Conservation (phyloP, 805 yeast genomes). For the Lipomyces sp. region DNA sequence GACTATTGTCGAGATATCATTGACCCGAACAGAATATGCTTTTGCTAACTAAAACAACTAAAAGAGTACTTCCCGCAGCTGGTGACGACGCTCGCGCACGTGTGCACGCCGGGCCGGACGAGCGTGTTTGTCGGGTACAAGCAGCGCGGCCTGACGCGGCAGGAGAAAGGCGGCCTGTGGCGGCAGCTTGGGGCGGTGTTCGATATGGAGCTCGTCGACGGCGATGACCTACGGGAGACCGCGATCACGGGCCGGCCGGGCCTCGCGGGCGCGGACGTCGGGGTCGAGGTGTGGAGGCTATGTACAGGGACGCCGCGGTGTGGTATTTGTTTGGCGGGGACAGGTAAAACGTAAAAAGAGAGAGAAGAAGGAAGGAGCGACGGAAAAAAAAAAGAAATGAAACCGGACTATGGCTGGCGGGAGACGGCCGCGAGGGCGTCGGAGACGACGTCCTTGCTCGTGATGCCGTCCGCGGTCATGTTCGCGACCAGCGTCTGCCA, state of each 20-base stretch:
- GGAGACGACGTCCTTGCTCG: conserved; percentile 1
- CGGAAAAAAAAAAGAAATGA: too few species aligned
- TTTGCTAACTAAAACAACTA: background rate
- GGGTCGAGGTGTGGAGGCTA: conserved; percentile 20
- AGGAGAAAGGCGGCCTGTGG: conserved; percentile 15
- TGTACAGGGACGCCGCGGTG: too few species aligned
- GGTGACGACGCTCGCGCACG: conserved; percentile 8
- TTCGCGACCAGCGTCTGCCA: conserved; percentile 49
- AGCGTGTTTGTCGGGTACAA: conserved; percentile 24
- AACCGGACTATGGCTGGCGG: too few species aligned
- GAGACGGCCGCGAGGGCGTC: conserved; percentile 14
- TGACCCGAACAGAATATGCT: background rate
- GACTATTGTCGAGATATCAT: background rate
- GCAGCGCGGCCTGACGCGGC: conserved; percentile 18
- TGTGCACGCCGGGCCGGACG: conserved; percentile 12
- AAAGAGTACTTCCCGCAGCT: conserved; percentile 16
- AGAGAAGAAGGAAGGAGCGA: too few species aligned
- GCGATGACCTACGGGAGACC: too few species aligned
- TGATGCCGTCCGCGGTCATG: conserved; percentile 15
- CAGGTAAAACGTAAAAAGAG: background rate
- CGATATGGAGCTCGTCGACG: conserved; percentile 1
- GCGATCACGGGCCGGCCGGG: conserved; percentile 8
- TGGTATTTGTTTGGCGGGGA: background rate
- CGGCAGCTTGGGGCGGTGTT: background rate
- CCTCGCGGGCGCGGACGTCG: conserved; percentile 3